phyloP scores from a whole-genome alignment of 2,329 filamentous ascomycete species.

The Epichloe aotearoae region DNA sequence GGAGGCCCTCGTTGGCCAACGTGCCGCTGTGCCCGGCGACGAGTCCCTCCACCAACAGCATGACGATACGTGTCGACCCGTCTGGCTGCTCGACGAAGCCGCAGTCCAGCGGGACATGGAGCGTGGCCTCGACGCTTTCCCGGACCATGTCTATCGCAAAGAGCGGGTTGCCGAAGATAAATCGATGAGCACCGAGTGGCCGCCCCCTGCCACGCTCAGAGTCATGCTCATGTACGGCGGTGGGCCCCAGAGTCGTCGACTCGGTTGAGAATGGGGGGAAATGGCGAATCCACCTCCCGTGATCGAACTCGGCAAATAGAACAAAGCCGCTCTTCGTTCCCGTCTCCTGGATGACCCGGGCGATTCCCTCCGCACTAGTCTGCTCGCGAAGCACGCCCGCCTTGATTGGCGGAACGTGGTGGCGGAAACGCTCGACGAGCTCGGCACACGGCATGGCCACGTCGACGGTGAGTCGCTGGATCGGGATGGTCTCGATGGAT shows the following conservation, averaged over 20 bases:
- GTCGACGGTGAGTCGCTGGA: constrained; percentile 1
- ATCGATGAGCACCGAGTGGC: not conserved
- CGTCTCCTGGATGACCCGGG: not conserved
- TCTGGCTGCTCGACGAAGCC: constrained; percentile 1
- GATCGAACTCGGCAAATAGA: constrained; percentile 3
- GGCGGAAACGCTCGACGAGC: not conserved
- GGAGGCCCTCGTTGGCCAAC: not conserved
- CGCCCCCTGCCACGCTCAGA: not conserved
- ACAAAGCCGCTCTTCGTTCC: not conserved
- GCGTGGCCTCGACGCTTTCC: not conserved
- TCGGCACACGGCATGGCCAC: not conserved
- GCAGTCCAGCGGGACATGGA: constrained; percentile 3
- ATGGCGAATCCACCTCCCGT: constrained; percentile 1
- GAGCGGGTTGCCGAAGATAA: constrained; percentile 1
- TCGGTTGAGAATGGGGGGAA: not conserved
- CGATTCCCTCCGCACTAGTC: not conserved
- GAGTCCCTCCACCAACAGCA: not conserved
- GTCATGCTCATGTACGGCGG: not conserved
- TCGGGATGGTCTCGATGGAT: not conserved
- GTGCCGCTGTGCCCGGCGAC: not conserved
- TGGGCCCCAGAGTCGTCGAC: not conserved
- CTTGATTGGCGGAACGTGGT: not conserved
- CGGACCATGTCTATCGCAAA: not conserved
- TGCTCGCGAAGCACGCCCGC: not conserved
- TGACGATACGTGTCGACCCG: constrained; percentile 1